Evolutionary conservation across 2,329 filamentous ascomycete genomes (phyloP).

Genomic region (Exophiala alcalophila): DNA sequence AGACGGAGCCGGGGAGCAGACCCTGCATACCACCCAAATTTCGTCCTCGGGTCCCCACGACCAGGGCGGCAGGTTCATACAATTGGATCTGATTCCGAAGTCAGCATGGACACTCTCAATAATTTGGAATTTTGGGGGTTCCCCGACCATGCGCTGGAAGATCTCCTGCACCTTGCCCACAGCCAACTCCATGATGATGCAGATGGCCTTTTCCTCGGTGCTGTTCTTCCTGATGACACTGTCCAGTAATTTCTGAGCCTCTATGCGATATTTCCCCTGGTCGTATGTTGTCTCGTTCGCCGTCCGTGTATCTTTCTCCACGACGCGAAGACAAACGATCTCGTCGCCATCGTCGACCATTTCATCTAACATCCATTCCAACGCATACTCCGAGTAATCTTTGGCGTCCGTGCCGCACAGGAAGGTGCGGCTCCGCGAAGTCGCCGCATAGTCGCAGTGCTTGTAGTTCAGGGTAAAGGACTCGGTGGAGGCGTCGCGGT

Average conservation of each 20-base stretch:
- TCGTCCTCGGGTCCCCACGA: conserved; percentile 83
- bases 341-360: conserved; percentile 91
- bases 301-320: conserved; percentile 76
- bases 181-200: conserved; percentile 79
- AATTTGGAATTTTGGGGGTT: conserved; percentile 4
- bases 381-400: conserved; percentile 84
- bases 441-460: conserved; percentile 80
- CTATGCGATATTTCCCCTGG: conserved; percentile 68
- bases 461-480: conserved; percentile 81
- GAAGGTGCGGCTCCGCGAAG: conserved; percentile 79
- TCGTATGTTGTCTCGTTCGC: conserved; percentile 60
- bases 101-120: conserved; percentile 20
- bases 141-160: conserved; percentile 76
- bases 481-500: conserved; percentile 64
- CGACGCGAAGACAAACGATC: conserved; percentile 82
- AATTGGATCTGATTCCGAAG: conserved; percentile 70
- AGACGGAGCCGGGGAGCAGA: conserved; percentile 81
- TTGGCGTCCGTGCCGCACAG: conserved; percentile 90
- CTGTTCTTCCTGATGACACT: conserved; percentile 76
- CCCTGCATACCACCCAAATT: conserved; percentile 83
- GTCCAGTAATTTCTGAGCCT: conserved; percentile 71
- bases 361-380: conserved; percentile 90
- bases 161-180: conserved; percentile 87
- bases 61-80: conserved; percentile 85
- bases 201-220: conserved; percentile 74